Evolutionary conservation across 2,329 filamentous ascomycete species (phyloP), one percentile per base, ranked within the genome.

Genomic region (Cordyceps cateniannulata): DNA sequence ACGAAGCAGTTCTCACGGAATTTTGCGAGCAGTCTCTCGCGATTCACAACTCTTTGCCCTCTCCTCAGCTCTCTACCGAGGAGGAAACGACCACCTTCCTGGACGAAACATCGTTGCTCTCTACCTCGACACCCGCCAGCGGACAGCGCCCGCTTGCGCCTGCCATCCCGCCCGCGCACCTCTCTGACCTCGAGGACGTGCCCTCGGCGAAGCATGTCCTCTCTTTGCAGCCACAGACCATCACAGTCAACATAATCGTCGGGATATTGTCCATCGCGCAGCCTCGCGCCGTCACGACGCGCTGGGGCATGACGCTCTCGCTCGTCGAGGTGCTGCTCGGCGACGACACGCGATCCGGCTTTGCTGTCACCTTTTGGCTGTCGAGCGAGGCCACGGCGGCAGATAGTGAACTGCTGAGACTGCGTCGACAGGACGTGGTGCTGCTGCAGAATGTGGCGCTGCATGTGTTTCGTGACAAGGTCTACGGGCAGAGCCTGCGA

Each of bases 351-450:
- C 84, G 81, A 64, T 84, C 90, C 0, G 89, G 88, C 2, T 96
- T 97, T 73, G 85, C 81, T 29, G 79, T 97, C 60, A 93, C 89
- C 3, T 91, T 96, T 71, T 98, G 93, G 93, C 76, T 96, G 1
- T 75, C 81, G 4, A 65, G 64, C 3, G 65, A 77, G 67, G 45
- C 71, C 77, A 62, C 58, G 0, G 25, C 58, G 0, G 24, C 52
- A 12, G 63, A 66, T 9, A 69, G 70, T 32, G 65, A 68, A 3
- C 67, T 82, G 10, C 71, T 75, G 1, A 73, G 69, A 0, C 74
- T 96, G 35, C 80, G 86, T 50, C 76, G 85, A 0, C 87, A 88
- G 66, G 91, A 98, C 69, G 83, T 96, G 1, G 78, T 98, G 5
- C 79, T 96, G 16, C 70, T 96, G 62, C 85, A 87, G 61, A 92